Evolutionary conservation across 805 yeast species (phyloP), one percentile per base, ranked within the genome.

Genomic region (Yarrowia deformans): DNA sequence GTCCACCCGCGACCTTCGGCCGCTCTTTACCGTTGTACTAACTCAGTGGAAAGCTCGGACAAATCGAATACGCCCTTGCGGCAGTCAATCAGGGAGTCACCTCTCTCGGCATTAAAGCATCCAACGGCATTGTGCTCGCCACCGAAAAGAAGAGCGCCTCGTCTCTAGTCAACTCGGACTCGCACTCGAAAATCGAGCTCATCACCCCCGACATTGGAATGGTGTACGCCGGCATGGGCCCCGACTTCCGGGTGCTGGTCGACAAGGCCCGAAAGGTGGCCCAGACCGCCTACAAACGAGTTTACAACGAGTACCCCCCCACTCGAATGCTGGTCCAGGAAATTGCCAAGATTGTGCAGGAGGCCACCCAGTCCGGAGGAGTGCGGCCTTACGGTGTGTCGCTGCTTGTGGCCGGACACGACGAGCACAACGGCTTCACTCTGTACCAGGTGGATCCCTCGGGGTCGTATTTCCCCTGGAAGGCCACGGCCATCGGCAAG

Each of bases 371-470:
- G 78, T 88, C 93, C 67, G 99, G 98, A 66, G 99, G 99, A 80
- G 97, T 95, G 72, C 87, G 99, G 78, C 99, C 99, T n/a, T 95
- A 88, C 78, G 99, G 99, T 71, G 98, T 96, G 29, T 91, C 97
- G 12, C 82, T 95, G 69, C 83, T 95, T 69, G 93, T 95, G 19
- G 99, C 98, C 10, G 99, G 99, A 29, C 86, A 91, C 77, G 98
- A 95, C 77, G 92, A 89, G 45, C 83, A 83, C 70, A 87, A 84
- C 74, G 88, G 88, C 37, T 93, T 86, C 79, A 90, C 90, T 77
- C 83, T 95, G 70, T 95, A 95, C 79, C 99, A 95, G 81, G 97
- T 95, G 60, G 99, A 95, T 81, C 99, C 99, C 5, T 90, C 97
- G 3, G 99, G 99, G 10, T 88, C 97, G 49, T 95, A 90, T 79